phyloP scores from a whole-genome alignment of 2,329 filamentous ascomycete species.

The Xylariaceae sp. region DNA sequence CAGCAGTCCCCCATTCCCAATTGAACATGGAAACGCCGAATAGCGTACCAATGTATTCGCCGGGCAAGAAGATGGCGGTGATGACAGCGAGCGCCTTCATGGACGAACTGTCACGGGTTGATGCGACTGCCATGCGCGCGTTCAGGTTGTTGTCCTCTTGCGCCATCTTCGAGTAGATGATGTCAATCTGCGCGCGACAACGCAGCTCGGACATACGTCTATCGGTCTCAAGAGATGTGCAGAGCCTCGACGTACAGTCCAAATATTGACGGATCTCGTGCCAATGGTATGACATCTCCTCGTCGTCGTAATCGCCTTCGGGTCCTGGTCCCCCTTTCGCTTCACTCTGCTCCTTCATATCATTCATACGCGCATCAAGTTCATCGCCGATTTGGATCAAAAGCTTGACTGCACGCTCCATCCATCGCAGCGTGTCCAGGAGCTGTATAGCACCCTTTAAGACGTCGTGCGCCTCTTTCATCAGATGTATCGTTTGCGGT shows the following conservation, averaged over 20 bases:
- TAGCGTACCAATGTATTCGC: constrained; percentile 41
- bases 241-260: constrained; percentile 38
- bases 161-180: constrained; percentile 46
- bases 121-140: constrained; percentile 65
- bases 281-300: constrained; percentile 36
- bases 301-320: constrained; percentile 16
- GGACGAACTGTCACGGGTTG: constrained; percentile 56
- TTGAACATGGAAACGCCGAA: constrained; percentile 46
- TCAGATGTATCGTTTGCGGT: constrained; percentile 41
- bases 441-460: constrained; percentile 41
- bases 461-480: constrained; percentile 44
- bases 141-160: constrained; percentile 47
- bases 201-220: constrained; percentile 41
- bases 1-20: constrained; percentile 29
- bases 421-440: constrained; percentile 42
- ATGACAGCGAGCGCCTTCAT: constrained; percentile 46
- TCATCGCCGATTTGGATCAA: constrained; percentile 41
- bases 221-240: constrained; percentile 41
- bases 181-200: constrained; percentile 43
- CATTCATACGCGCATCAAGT: constrained; percentile 29
- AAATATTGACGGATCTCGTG: constrained; percentile 44
- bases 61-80: constrained; percentile 43
- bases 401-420: constrained; percentile 41
- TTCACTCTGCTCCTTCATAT: constrained; percentile 12
- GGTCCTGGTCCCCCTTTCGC: constrained; percentile 5